Evolutionary conservation across 257 asterid species (phyloP).

Genomic region (Jacaranda mimosifolia): DNA sequence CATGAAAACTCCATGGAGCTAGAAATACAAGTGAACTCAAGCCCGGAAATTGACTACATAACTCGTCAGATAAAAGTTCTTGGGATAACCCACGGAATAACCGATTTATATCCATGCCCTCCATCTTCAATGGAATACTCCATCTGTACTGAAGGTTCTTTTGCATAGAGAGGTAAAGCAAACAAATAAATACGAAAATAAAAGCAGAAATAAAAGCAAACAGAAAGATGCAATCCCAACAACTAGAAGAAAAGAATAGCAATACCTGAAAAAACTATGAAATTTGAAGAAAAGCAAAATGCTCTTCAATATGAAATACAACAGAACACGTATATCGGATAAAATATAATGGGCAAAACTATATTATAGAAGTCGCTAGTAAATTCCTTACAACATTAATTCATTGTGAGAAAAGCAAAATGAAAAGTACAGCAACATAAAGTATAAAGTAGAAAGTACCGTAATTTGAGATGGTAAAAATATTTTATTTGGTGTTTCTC

Average conservation of each 20-base stretch:
- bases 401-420: too few relatives aligned
- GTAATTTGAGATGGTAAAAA: too few relatives aligned
- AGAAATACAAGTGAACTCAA: not conserved
- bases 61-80: not conserved
- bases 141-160: not conserved
- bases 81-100: not conserved
- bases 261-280: not conserved
- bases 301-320: conserved; percentile 19
- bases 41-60: not conserved
- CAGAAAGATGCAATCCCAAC: not conserved
- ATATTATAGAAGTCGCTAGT: too few relatives aligned
- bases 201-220: not conserved
- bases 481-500: too few relatives aligned
- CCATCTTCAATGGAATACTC: not conserved
- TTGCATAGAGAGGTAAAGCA: not conserved
- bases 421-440: too few relatives aligned
- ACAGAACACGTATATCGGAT: too few relatives aligned
- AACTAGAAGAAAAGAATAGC: not conserved
- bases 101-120: not conserved
- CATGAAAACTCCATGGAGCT: not conserved
- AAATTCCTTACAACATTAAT: too few relatives aligned
- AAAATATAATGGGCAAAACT: too few relatives aligned
- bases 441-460: too few relatives aligned
- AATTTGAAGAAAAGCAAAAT: not conserved
- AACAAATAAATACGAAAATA: not conserved